Evolutionary conservation across 331 rosid genomes (phyloP).

Genomic region (Rhamnella rubrinervis): DNA sequence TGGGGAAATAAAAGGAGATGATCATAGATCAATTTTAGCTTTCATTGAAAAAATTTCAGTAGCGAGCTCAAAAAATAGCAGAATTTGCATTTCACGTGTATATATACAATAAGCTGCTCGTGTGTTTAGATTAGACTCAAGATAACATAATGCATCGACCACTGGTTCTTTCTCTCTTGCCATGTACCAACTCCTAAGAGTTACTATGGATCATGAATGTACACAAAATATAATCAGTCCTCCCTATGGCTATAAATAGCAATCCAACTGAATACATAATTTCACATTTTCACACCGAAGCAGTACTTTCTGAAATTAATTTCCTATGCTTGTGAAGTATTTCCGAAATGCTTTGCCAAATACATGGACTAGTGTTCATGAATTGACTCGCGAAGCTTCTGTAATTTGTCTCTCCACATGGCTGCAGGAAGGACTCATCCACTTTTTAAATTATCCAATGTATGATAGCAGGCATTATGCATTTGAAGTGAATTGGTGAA

Average conservation of each 20-base stretch:
- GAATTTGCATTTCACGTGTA: not conserved
- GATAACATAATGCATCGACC: not conserved
- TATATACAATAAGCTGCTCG: not conserved
- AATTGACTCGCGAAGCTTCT: constrained; percentile 58
- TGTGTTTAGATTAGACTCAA: not conserved
- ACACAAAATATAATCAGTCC: not conserved
- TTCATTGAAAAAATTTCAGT: no score
- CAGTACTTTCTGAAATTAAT: not conserved
- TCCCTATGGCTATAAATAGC: constrained; percentile 13
- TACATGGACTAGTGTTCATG: constrained; percentile 44
- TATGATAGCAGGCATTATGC: constrained; percentile 9
- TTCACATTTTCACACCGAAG: constrained; percentile 31
- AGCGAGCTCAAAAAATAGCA: not conserved
- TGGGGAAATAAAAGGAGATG: no score
- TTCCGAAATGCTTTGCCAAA: constrained; percentile 30
- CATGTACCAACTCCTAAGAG: not conserved
- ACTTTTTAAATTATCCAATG: constrained; percentile 10
- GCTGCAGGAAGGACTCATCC: constrained; percentile 59
- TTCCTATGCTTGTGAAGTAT: no score
- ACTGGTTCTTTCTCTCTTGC: constrained; percentile 3
- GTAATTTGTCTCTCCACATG: constrained; percentile 74
- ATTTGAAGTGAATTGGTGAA: constrained; percentile 8
- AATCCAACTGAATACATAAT: constrained; percentile 19
- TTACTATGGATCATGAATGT: constrained; percentile 2
- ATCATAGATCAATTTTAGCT: no score